Evolutionary conservation across 345 rosid species (phyloP).

Genomic region (Eucalyptus erythrocorys): DNA sequence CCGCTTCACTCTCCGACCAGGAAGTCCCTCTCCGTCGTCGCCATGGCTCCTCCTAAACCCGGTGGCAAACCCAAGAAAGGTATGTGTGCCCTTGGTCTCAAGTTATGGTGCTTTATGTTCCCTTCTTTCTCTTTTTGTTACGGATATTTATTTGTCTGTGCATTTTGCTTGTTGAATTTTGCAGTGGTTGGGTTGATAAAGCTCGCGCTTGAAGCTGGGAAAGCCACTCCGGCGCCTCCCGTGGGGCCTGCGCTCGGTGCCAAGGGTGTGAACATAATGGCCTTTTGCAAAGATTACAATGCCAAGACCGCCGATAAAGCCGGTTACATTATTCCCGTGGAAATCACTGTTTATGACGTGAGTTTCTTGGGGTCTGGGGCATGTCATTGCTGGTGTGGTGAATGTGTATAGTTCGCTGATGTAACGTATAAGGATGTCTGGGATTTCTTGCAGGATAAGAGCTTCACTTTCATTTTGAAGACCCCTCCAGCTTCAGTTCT

Average conservation of each 20-base stretch:
- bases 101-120: background rate
- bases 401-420: background rate
- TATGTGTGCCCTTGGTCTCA: background rate
- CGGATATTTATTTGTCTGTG: background rate
- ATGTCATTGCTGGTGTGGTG: background rate
- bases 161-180: background rate
- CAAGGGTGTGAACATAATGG: conserved; percentile 86
- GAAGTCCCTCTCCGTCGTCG: conserved; percentile 54
- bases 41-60: conserved; percentile 98
- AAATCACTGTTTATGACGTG: conserved; percentile 87
- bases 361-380: conserved; percentile 1
- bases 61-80: conserved; percentile 88
- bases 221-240: conserved; percentile 94
- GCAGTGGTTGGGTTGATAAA: conserved; percentile 71
- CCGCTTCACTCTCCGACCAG: conserved; percentile 40
- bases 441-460: conserved; percentile 56
- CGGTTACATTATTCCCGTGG: conserved; percentile 90
- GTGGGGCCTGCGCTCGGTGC: conserved; percentile 92
- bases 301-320: conserved; percentile 95
- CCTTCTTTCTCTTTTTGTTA: background rate
- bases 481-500: conserved; percentile 96
- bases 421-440: background rate
- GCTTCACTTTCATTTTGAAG: conserved; percentile 91
- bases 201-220: conserved; percentile 91
- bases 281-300: conserved; percentile 95